Base-by-base conservation (phyloP, 495 filamentous ascomycete species). In the Aspergillus kassunensis region DNA sequence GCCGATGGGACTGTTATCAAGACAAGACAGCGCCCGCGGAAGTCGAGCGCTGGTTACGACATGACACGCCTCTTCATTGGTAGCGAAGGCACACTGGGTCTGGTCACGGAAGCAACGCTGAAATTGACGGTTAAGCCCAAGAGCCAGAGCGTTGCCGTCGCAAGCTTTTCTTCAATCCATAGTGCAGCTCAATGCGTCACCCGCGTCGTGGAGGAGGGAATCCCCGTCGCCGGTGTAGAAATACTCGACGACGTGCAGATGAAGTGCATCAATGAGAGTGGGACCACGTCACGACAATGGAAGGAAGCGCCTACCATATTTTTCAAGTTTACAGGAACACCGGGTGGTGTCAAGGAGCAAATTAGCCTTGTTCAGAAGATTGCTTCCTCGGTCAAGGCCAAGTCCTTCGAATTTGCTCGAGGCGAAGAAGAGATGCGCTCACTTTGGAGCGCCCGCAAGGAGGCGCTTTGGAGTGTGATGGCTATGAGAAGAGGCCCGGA, bases 11-110 rank as follows among this genome's bases (percentile, higher is more conserved):
- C 80, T 0, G 64, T 86, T 20, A 80, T 86, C 50, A 83, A 84
- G 67, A 86, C 83, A 9, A 70, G 78, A 36, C 81, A 86, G 58
- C 77, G 83, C 12, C 83, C 83, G 13, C 69, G 82, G 35, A 86
- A 86, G 62, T 80, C 75, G n/a, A 81, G 79, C 46, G 83, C 83
- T 33, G 83, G 83, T 1, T 86, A 86, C 56, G 83, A 86, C 56
- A 68, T 86, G 6, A 86, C 80, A 4, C 69, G 78, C 15, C 68
- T 83, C 36, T 83, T 86, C 53, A 79, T 86, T 51, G 83, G 83
- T 9, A 80, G 77, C 54, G 82, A 86, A 60, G 83, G 83, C 6
- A 86, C 83, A 2, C 74, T 86, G 5, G 83, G 82, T 11, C 71
- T 86, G 6, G 78, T 86, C 5, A 85, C 82, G 1, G 83, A 86